Percentiles rank a stretch among this genome's conserved stretches.
Evolutionary conservation across 2,329 filamentous ascomycete species (phyloP).

Genomic region (Xylaria polymorpha): DNA sequence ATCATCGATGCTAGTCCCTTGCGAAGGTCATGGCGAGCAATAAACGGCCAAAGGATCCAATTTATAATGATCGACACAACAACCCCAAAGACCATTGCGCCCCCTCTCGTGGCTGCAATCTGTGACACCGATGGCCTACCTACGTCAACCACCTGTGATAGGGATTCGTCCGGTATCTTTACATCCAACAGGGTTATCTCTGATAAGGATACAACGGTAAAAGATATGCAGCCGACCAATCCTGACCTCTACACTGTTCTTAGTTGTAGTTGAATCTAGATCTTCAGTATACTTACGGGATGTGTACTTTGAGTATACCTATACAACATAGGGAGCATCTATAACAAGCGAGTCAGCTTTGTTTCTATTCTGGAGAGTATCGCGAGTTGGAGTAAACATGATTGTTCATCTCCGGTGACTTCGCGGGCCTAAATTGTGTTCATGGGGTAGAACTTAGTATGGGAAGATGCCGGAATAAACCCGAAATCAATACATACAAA

Average conservation of each 20-base stretch:
- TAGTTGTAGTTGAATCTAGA: slow-evolving; percentile 2
- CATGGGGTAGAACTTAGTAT: neutral
- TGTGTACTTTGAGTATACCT: slow-evolving; percentile 66
- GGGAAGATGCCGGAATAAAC: neutral
- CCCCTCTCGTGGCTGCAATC: slow-evolving; percentile 60
- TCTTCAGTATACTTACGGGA: slow-evolving; percentile 53
- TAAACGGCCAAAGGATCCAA: slow-evolving; percentile 71
- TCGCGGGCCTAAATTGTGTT: neutral
- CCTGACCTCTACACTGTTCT: slow-evolving; percentile 60
- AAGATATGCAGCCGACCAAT: slow-evolving; percentile 67
- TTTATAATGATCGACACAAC: slow-evolving; percentile 66
- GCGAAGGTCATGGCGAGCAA: slow-evolving; percentile 68
- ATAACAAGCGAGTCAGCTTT: slow-evolving; percentile 19
- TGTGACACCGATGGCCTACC: slow-evolving; percentile 52
- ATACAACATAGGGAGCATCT: slow-evolving; percentile 69
- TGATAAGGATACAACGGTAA: slow-evolving; percentile 64
- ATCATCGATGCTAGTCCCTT: slow-evolving; percentile 67
- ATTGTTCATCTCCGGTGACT: neutral
- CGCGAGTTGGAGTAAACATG: neutral
- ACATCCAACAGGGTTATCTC: slow-evolving; percentile 46
- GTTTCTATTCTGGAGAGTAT: neutral
- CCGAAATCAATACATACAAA: slow-evolving; percentile 49
- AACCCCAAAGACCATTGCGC: slow-evolving; percentile 65
- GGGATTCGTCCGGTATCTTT: slow-evolving; percentile 50
- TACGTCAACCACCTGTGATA: slow-evolving; percentile 53